phyloP scores from a whole-genome alignment of 2,329 filamentous ascomycete genomes.

The Madurella mycetomatis region DNA sequence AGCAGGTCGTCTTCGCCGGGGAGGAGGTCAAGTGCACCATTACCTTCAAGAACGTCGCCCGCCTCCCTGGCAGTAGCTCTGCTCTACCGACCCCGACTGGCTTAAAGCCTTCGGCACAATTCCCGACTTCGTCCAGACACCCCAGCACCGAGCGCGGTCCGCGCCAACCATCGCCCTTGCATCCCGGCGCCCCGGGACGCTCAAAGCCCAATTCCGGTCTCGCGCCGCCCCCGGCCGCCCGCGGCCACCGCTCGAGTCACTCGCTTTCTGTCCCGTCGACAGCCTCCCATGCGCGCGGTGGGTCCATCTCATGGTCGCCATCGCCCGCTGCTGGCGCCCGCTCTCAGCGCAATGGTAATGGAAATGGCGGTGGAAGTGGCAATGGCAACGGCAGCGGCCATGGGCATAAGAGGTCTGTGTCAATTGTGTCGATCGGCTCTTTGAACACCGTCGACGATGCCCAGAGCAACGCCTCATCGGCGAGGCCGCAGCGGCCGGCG shows the following conservation, averaged over 20 bases:
- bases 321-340: conserved; percentile 15
- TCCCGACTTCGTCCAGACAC: conserved; percentile 29
- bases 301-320: conserved; percentile 41
- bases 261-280: conserved; percentile 55
- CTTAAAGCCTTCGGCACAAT: conserved; percentile 17
- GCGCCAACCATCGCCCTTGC: conserved; percentile 41
- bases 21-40: conserved; percentile 95
- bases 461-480: conserved; percentile 33
- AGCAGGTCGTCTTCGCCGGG: conserved; percentile 91
- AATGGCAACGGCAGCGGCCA: conserved; percentile 39
- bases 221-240: conserved; percentile 41
- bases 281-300: conserved; percentile 41
- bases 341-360: conserved; percentile 6
- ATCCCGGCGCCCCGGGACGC: conserved; percentile 30
- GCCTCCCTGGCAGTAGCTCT: conserved; percentile 28
- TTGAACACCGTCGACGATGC: conserved; percentile 43
- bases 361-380: neutral
- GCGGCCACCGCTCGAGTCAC: conserved; percentile 63
- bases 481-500: conserved; percentile 46
- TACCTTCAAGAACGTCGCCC: conserved; percentile 83
- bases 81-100: conserved; percentile 22
- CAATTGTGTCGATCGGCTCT: conserved; percentile 73
- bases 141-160: conserved; percentile 36
- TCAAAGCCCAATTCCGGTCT: conserved; percentile 38
- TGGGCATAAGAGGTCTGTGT: conserved; percentile 70